Evolutionary conservation across 2,329 filamentous ascomycete species (phyloP).

Genomic region (Cercospora sp.): DNA sequence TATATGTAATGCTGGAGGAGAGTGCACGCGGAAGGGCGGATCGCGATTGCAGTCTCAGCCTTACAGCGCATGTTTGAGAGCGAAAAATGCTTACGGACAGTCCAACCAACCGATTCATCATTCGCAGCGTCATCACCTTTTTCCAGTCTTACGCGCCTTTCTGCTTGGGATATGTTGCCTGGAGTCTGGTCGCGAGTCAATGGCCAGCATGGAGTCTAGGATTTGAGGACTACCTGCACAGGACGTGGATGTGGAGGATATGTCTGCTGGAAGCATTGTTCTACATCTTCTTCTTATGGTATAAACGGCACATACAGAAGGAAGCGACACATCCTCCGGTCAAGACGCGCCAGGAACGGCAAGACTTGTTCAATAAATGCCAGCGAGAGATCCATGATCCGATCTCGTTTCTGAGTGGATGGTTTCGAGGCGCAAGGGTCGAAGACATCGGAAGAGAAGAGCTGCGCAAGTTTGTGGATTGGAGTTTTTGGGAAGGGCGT

Average conservation of each 20-base stretch:
- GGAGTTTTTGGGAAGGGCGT: conserved; percentile 65
- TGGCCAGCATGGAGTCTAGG: conserved; percentile 18
- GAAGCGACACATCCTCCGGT: conserved; percentile 53
- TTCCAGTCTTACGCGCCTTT: conserved; percentile 27
- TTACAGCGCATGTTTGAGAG: conserved; percentile 8
- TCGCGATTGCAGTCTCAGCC: conserved; percentile 1
- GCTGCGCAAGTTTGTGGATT: conserved; percentile 64
- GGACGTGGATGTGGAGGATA: conserved; percentile 45
- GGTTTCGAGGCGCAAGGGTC: conserved; percentile 64
- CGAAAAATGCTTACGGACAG: conserved; percentile 30
- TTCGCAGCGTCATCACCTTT: conserved; percentile 25
- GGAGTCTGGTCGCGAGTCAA: conserved; percentile 19
- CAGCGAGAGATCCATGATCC: conserved; percentile 56
- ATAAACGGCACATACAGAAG: conserved; percentile 53
- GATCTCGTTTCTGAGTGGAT: conserved; percentile 60
- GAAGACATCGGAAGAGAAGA: conserved; percentile 66
- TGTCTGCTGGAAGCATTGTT: conserved; percentile 56
- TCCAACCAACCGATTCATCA: conserved; percentile 23
- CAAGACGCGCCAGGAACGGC: conserved; percentile 51
- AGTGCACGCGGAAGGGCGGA: not conserved
- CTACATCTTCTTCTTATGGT: conserved; percentile 57
- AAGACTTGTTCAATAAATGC: conserved; percentile 58
- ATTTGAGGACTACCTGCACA: conserved; percentile 17
- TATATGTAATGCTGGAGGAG: not conserved
- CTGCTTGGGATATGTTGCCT: conserved; percentile 29